phyloP scores from a whole-genome alignment of 148 eudicot species.

The Rhododendron williamsianum region DNA sequence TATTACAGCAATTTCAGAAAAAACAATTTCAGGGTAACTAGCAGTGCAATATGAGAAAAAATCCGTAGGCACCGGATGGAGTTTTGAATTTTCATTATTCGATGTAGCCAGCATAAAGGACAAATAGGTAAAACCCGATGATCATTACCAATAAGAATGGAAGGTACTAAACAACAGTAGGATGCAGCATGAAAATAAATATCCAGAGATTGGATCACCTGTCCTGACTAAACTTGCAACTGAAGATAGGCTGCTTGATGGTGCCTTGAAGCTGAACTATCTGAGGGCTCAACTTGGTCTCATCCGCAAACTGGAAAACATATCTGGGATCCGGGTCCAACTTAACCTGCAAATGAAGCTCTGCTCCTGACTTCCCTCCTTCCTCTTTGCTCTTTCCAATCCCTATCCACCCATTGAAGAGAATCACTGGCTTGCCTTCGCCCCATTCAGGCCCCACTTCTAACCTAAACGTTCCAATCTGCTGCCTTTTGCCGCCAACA shows the following conservation, averaged over 20 bases:
- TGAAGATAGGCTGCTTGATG: conserved; percentile 51
- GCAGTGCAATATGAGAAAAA: not conserved
- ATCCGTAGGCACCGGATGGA: not conserved
- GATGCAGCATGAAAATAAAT: not conserved
- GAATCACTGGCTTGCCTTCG: conserved; percentile 40
- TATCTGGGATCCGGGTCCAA: conserved; percentile 64
- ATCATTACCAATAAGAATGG: not conserved
- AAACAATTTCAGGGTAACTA: not conserved
- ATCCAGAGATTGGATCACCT: conserved; percentile 25
- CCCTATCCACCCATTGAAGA: conserved; percentile 52
- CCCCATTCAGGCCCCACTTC: conserved; percentile 56
- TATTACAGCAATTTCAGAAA: not conserved
- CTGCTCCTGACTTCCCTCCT: conserved; percentile 32
- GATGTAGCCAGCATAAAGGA: not conserved
- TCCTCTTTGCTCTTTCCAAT: conserved; percentile 50
- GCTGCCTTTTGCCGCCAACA: conserved; percentile 44
- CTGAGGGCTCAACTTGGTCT: conserved; percentile 50
- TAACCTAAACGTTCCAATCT: conserved; percentile 46
- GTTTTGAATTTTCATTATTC: not conserved
- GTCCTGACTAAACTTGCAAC: conserved; percentile 59
- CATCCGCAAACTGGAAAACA: conserved; percentile 56
- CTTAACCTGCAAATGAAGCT: conserved; percentile 52
- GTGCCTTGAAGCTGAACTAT: conserved; percentile 56
- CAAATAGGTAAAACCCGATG: not conserved
- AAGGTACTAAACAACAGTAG: not conserved